Conservation (phyloP, 306 rosid genomes). For the Acmispon strigosus region DNA sequence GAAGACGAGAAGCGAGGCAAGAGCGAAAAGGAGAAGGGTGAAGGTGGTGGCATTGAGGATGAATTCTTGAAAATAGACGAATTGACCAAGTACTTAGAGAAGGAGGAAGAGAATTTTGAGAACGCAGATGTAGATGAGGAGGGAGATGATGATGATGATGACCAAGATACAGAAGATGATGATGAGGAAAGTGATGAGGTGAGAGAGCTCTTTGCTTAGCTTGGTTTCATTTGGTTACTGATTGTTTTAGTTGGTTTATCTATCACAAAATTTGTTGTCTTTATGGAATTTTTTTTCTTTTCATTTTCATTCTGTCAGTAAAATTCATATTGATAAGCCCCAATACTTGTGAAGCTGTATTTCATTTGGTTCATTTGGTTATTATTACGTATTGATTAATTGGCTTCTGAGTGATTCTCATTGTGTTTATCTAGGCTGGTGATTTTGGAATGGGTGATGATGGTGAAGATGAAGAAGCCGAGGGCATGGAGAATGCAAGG, state of each 20-base stretch:
- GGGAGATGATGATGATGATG: constrained; percentile 16
- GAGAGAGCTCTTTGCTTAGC: background rate
- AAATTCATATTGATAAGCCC: background rate
- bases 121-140: constrained; percentile 33
- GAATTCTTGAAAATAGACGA: constrained; percentile 64
- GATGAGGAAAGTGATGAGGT: constrained; percentile 60
- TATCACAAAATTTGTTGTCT: background rate
- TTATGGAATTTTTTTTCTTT: background rate
- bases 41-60: constrained; percentile 64
- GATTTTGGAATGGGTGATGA: constrained; percentile 43
- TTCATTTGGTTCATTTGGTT: background rate
- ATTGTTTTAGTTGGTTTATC: background rate
- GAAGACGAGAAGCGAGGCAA: background rate
- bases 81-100: constrained; percentile 55
- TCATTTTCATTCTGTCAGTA: background rate
- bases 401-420: constrained; percentile 11
- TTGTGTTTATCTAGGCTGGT: constrained; percentile 41
- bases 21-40: constrained; percentile 13
- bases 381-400: background rate
- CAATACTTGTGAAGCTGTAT: background rate
- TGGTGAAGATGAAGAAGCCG: constrained; percentile 46
- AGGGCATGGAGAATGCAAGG: constrained; percentile 48
- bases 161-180: constrained; percentile 37
- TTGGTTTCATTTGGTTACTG: background rate
- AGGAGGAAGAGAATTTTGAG: constrained; percentile 56